phyloP scores from a whole-genome alignment of 306 rosid species.

The Lithocarpus polystachyus region DNA sequence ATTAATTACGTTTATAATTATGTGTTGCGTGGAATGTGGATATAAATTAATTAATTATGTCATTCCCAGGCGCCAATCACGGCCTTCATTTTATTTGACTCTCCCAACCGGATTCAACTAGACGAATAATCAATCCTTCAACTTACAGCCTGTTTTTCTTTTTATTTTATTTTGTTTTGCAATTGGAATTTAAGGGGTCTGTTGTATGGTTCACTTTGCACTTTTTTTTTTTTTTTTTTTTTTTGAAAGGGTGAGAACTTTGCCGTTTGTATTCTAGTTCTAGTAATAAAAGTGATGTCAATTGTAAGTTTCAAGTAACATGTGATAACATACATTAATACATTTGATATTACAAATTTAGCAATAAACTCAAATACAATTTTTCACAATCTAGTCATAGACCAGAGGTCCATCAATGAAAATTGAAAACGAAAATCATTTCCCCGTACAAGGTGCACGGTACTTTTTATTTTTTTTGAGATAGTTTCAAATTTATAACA shows the following conservation, averaged over 20 bases:
- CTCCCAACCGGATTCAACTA: constrained; percentile 29
- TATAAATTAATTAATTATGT: constrained; percentile 11
- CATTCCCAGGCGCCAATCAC: constrained; percentile 72
- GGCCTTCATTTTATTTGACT: constrained; percentile 39
- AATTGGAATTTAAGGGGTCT: neutral
- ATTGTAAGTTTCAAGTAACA: constrained; percentile 23
- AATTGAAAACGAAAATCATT: too few relatives aligned
- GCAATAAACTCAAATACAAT: constrained; percentile 18
- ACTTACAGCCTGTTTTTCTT: constrained; percentile 19
- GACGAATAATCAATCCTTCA: neutral
- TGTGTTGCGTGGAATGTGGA: constrained; percentile 27
- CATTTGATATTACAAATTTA: constrained; percentile 26
- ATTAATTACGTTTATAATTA: neutral
- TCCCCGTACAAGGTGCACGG: too few relatives aligned
- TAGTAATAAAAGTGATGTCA: neutral
- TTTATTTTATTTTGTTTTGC: neutral
- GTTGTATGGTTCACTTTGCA: neutral
- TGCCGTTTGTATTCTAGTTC: too few relatives aligned
- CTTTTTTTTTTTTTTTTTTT: neutral
- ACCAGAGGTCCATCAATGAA: too few relatives aligned
- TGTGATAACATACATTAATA: constrained; percentile 33
- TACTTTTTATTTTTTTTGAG: rapidly evolving
- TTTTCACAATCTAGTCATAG: constrained; percentile 1
- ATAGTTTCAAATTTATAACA: too few relatives aligned
- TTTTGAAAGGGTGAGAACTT: neutral